Conservation (phyloP, 2,329 filamentous ascomycete species). For the Calonectria honghensis region DNA sequence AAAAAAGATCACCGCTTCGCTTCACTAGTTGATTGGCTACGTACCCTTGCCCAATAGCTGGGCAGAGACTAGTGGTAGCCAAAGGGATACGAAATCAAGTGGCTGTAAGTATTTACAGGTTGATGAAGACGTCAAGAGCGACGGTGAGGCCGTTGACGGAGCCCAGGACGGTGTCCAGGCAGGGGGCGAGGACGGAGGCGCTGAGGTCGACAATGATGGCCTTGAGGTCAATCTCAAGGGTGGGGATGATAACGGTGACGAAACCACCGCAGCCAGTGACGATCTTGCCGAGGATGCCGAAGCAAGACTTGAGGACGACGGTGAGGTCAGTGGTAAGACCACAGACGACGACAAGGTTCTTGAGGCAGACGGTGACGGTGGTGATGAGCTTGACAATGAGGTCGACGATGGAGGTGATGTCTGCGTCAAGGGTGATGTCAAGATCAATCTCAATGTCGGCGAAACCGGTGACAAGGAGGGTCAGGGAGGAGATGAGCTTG, state of each 20-base stretch:
- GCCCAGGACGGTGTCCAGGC: slow-evolving; percentile 15
- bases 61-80: background rate
- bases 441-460: background rate
- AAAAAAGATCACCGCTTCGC: background rate
- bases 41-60: background rate
- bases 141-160: slow-evolving; percentile 13
- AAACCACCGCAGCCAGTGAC: slow-evolving; percentile 22
- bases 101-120: slow-evolving; percentile 21
- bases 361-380: slow-evolving; percentile 17
- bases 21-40: background rate
- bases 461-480: slow-evolving; percentile 15
- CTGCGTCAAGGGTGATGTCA: background rate
- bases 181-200: slow-evolving; percentile 6
- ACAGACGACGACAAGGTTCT: slow-evolving; percentile 11
- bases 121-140: slow-evolving; percentile 15
- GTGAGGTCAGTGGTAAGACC: slow-evolving; percentile 14
- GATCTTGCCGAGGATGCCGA: slow-evolving; percentile 11
- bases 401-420: slow-evolving; percentile 20
- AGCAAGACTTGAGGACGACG: background rate
- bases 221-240: slow-evolving; percentile 19
- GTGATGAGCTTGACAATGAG: slow-evolving; percentile 14
- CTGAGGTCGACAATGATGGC: background rate
- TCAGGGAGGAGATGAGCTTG: slow-evolving; percentile 12
- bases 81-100: slow-evolving; percentile 4
- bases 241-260: slow-evolving; percentile 22